Percentiles rank a stretch among this genome's conserved stretches.
These are phyloP conservation scores for Globisporangium yorkense DNA, from an alignment of 352 stramenopile species.

Conservation along the genomic window DNA sequence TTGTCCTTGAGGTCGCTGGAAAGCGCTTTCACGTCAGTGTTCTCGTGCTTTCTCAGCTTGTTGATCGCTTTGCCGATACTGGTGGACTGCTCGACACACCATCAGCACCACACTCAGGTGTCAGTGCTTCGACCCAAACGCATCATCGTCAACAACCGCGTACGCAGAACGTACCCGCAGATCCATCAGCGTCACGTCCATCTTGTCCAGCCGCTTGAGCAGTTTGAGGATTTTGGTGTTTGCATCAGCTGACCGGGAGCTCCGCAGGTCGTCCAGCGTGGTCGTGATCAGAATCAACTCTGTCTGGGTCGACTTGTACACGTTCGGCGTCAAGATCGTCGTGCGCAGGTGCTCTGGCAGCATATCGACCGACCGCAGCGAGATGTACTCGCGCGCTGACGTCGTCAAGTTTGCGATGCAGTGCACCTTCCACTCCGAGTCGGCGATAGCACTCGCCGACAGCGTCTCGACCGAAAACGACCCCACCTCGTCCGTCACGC, in stretches of 20 bases:
- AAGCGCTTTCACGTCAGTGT: slow-evolving; percentile 37
- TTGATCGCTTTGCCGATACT: slow-evolving; percentile 84
- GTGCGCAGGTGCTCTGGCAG: slow-evolving; percentile 74
- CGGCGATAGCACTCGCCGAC: slow-evolving; percentile 51
- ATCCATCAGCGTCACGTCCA: slow-evolving; percentile 75
- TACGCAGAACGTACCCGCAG: slow-evolving; percentile 41
- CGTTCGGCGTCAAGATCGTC: slow-evolving; percentile 71
- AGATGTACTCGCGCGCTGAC: slow-evolving; percentile 75
- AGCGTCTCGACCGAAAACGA: slow-evolving; percentile 64
- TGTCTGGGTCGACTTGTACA: slow-evolving; percentile 76
- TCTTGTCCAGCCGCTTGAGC: slow-evolving; percentile 57
- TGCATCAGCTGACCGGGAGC: slow-evolving; percentile 16
- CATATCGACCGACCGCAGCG: slow-evolving; percentile 78
- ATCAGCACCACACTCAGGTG: neutral
- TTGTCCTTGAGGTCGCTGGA: slow-evolving; percentile 63
- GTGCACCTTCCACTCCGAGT: slow-evolving; percentile 77
- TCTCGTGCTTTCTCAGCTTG: slow-evolving; percentile 76
- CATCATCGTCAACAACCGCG: neutral
- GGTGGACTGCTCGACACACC: slow-evolving; percentile 38
- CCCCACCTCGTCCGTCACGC: slow-evolving; percentile 43
- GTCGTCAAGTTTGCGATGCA: slow-evolving; percentile 76
- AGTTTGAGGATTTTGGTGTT: slow-evolving; percentile 49
- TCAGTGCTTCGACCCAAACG: slow-evolving; percentile 3
- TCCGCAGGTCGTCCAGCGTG: slow-evolving; percentile 54
- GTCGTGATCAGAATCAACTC: slow-evolving; percentile 62